A percentile compares a stretch with the other conserved stretches of the same genome.
Evolutionary conservation across 2,329 filamentous ascomycete genomes (phyloP).

Genomic region (Trichoderma asperellum): DNA sequence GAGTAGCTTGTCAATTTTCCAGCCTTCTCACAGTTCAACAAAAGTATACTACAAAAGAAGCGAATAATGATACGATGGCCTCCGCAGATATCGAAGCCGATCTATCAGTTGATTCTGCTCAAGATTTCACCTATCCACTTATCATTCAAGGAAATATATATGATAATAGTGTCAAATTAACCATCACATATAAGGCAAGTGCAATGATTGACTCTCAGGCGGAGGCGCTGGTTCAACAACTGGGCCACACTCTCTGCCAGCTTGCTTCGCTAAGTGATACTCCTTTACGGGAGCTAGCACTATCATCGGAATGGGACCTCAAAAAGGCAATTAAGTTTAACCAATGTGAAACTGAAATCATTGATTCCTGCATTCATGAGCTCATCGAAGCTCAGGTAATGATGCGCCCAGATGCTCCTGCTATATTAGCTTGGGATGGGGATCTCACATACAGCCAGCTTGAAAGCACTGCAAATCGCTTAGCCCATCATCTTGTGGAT

Average conservation of each 20-base stretch:
- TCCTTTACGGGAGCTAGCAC: background rate
- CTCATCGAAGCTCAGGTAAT: background rate
- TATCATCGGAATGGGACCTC: constrained; percentile 13
- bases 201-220: background rate
- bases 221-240: background rate
- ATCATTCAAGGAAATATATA: background rate
- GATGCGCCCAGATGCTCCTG: background rate
- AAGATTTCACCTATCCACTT: constrained; percentile 18
- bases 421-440: constrained; percentile 31
- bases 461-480: constrained; percentile 4
- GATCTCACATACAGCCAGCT: constrained; percentile 46
- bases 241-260: background rate
- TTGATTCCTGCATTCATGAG: constrained; percentile 5
- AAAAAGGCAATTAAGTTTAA: background rate
- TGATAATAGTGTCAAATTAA: background rate
- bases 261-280: background rate
- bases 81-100: background rate
- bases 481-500: constrained; percentile 26
- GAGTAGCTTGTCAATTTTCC: constrained; percentile 31
- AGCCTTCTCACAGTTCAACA: constrained; percentile 32
- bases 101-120: background rate
- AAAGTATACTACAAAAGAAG: background rate
- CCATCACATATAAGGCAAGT: background rate
- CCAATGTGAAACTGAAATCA: background rate
- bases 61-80: background rate